These are phyloP conservation scores for Pseudognaphalium luteoalbum DNA, from an alignment of 129 eudicot genomes.

Conservation along the genomic window DNA sequence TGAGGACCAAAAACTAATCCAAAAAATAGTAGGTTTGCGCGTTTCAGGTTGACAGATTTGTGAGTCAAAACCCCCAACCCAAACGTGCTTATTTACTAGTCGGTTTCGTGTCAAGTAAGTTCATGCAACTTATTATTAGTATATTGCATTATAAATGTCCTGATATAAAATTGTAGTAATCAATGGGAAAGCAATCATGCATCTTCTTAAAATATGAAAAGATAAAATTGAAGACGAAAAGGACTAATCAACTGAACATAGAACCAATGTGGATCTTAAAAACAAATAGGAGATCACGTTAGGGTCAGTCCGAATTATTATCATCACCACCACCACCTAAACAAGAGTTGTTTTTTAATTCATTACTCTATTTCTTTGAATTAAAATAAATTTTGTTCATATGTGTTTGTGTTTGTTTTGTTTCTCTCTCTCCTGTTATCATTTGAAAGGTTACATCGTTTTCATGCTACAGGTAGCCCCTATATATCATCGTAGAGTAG, in stretches of 20 bases:
- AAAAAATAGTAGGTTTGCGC: no score
- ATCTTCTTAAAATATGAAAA: neutral
- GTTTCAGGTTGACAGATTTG: no score
- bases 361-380: no score
- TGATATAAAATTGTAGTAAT: slow-evolving; percentile 21
- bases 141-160: no score
- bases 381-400: slow-evolving; percentile 17
- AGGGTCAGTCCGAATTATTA: slow-evolving; percentile 18
- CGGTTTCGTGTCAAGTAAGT: no score
- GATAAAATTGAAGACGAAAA: slow-evolving; percentile 48
- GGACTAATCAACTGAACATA: slow-evolving; percentile 48
- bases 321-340: slow-evolving; percentile 31
- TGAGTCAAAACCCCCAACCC: no score
- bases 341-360: slow-evolving; percentile 23
- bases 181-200: slow-evolving; percentile 26
- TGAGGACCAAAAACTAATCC: no score
- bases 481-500: slow-evolving; percentile 3
- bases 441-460: slow-evolving; percentile 30
- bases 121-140: no score
- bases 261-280: slow-evolving; percentile 42
- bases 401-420: neutral
- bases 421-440: slow-evolving; percentile 17
- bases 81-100: no score
- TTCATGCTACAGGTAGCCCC: slow-evolving; percentile 28
- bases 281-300: slow-evolving; percentile 38